Evolutionary conservation across 192 early-diverging fungal species (phyloP), one percentile per base, ranked within the genome.

Genomic region (Coemansia pectinata): DNA sequence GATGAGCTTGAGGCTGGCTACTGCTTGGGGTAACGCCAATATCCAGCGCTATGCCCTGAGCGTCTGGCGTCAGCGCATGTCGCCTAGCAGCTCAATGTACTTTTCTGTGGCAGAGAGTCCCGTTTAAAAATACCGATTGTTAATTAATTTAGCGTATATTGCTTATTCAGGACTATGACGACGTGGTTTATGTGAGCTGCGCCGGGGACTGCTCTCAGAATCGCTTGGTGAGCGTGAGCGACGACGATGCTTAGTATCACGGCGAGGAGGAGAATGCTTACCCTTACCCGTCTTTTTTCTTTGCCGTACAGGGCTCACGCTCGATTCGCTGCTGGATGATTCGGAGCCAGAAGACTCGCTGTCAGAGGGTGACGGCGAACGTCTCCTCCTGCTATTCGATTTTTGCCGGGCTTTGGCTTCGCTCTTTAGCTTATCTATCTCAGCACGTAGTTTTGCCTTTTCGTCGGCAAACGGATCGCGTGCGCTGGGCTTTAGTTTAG

Each of bases 21-120:
- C 29, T 7, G 71, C 79, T 19, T 82, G 79, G 79, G 62, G 65
- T 59, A 66, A 76, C 33, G 62, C 79, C 9, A 82, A 77, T 31
- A 23, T 60, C 25, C 50, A 65, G 48, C 63, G 79, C 21, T 53
- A 64, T 5, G 68, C 62, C 0, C 36, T 82, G n/a, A 29, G 15
- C 5, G 65, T 55, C 7, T 77, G 74, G 79, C 79, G 74, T 21
- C 45, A 31, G 2, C 67, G 69, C 15, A 36, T 66, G 17, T 76
- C 79, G 11, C 79, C 78, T 2, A 41, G 23, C 21, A 66, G 63
- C 63, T 76, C 78, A 10, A 72, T 76, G 78, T 76, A 76, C 60
- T 81, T 74, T 65, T 81, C 73, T 0, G 39, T 67, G 19, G 39
- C n/a, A 17, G 65, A 42, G 4, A 53, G 41, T 29, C 65, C 42